Conservation (phyloP, 169 alveolate species). For the Cryptosporidium felis region DNA sequence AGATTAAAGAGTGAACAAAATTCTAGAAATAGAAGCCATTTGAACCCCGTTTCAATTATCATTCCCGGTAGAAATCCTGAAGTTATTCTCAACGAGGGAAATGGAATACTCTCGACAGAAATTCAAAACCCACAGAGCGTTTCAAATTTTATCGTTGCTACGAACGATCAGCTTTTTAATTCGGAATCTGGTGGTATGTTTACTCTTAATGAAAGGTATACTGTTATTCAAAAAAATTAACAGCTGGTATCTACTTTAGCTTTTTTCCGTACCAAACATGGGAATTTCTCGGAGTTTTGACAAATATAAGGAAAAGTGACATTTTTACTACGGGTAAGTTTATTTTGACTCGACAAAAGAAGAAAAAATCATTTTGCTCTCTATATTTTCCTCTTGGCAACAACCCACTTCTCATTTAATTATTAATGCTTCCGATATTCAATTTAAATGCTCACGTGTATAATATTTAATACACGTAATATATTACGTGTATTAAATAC, state of each 20-base stretch:
- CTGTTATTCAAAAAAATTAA: not conserved
- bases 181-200: constrained; percentile 66
- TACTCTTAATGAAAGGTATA: not conserved
- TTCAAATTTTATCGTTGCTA: constrained; percentile 11
- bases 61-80: constrained; percentile 52
- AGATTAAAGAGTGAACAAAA: not conserved
- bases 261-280: constrained; percentile 51
- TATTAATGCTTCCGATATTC: too few relatives aligned
- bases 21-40: not conserved
- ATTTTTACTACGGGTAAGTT: constrained; percentile 70
- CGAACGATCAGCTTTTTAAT: not conserved
- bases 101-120: constrained; percentile 9
- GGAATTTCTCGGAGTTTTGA: constrained; percentile 68
- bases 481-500: too few relatives aligned
- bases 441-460: too few relatives aligned
- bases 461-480: too few relatives aligned
- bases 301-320: constrained; percentile 55
- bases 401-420: too few relatives aligned
- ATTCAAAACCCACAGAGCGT: constrained; percentile 32
- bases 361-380: too few relatives aligned
- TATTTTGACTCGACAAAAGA: not conserved
- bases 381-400: too few relatives aligned
- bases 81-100: constrained; percentile 13
- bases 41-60: constrained; percentile 11
- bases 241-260: constrained; percentile 55